Evolutionary conservation across 2,329 filamentous ascomycete genomes (phyloP), one percentile per base, ranked within the genome.

Genomic region (Didymella glomerata): DNA sequence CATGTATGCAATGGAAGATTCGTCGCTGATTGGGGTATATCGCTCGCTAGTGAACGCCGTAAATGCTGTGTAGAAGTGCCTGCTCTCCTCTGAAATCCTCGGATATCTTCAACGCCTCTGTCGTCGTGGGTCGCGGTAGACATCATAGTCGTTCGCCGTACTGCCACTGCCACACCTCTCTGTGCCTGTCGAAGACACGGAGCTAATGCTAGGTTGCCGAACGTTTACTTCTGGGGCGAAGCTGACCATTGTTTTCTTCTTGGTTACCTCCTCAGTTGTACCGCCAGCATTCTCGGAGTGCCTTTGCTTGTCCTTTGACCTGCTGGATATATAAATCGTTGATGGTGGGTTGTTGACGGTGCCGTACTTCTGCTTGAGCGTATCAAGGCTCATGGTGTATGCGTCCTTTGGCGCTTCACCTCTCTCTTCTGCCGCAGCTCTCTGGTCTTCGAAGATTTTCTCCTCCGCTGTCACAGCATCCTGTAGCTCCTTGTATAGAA

Each of bases 401-500:
- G 34, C 34, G 13, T 36, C 41, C 11, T 32, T 38, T 7, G 20
- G 24, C 18, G 24, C 14, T 11, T 49, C 27, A 3, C 27, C 38
- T 13, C 16, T 40, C 2, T 38, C 38, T 4, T 32, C 47, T 4
- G 48, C 46, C 7, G 42, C 57, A n/a, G 13, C 25, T 24, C 41
- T 54, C 40, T 47, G 48, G 7, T 56, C 44, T 2, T 22, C 25
- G 36, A 32, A 61, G 14, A 50, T 50, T 28, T 57, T 49, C 24
- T 47, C 48, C 20, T 57, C 53, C 7, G 45, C 48, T 11, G 49
- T 42, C 14, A 67, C 57, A 6, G 60, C 57, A 20, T 57, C 56
- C 2, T 52, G 57, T 4, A 67, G 46, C 28, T 66, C 54, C 10
- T 40, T 54, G 32, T 56, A 52, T n/a, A 36, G 2, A 11, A 41